These are phyloP conservation scores for Withania somnifera DNA, from an alignment of 305 asterid genomes.

Conservation along the genomic window DNA sequence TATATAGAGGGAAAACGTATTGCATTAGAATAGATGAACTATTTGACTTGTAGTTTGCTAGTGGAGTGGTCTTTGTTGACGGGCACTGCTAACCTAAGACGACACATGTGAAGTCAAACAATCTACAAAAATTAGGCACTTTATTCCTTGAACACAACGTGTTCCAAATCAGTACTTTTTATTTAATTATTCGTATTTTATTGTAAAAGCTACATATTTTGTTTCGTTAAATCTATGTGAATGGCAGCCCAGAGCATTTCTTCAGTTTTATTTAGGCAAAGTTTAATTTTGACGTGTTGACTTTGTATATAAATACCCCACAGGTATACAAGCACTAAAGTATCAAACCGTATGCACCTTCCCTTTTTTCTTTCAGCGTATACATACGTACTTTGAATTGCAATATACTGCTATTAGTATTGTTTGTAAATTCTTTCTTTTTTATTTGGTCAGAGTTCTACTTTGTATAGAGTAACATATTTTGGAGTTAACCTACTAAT, in stretches of 20 bases:
- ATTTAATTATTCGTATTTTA: background rate
- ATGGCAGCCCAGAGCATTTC: background rate
- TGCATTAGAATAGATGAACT: background rate
- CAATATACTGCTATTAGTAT: background rate
- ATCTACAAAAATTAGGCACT: background rate
- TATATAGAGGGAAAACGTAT: too few species aligned
- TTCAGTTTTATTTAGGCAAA: background rate
- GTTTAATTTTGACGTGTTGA: background rate
- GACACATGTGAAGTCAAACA: background rate
- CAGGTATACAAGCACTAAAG: background rate
- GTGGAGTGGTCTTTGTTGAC: background rate
- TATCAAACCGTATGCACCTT: background rate
- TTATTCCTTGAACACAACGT: background rate
- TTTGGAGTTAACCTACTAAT: background rate
- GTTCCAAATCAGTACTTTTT: background rate
- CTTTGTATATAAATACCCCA: background rate
- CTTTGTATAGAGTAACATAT: background rate
- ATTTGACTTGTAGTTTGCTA: background rate
- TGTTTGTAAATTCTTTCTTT: too few species aligned
- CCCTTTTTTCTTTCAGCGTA: background rate
- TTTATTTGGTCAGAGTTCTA: background rate
- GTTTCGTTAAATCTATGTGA: background rate
- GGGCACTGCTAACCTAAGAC: background rate
- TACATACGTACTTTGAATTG: background rate
- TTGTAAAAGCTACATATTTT: background rate